Base-by-base conservation (phyloP, 495 filamentous ascomycete species). In the Astrothelium subdiscretum region DNA sequence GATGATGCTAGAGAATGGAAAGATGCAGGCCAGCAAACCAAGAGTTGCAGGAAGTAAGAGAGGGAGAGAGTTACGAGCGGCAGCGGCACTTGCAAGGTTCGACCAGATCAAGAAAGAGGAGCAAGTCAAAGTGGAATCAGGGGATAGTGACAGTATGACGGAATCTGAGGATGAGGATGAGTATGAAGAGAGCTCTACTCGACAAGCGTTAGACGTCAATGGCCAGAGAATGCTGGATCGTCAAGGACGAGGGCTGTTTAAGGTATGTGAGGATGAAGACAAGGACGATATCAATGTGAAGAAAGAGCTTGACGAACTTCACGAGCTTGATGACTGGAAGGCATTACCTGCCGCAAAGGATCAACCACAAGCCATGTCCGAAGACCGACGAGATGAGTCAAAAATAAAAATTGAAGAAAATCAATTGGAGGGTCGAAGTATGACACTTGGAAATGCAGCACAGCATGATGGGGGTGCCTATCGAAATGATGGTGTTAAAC, bases 1-100 rank as follows among this genome's bases (percentile, higher is more conserved):
- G 67, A 74, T 76, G 3, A 80, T 83, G 66, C 72, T 91, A 26
- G 88, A 91, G 70, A 78, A 80, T 18, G 87, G 87, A 1, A 85
- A 81, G 64, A 77, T 70, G 32, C 68, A 75, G 2, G 76, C 76
- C 40, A 80, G 76, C 10, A 91, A 88, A 65, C 89, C 89, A 0
- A 78, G 84, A 62, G 86, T 91, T 15, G 89, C 89, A 8, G 76
- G 76, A 15, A 90, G 87, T 67, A 78, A 78, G 32, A 73, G 89
- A 59, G 89, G 89, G 0, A 74, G 89, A 62, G 89, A 92, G 58
- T 71, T 92, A 18, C 77, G 89, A 64, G 89, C 87, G 29, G 87
- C 85, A 15, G 89, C 89, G 43, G 89, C 89, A 4, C 65, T 92
- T 63, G 87, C 85, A 22, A 80, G 89, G 64, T 89, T 92, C 59